Evolutionary conservation across 1,284 basidiomycete genomes (phyloP), one percentile per base, ranked within the genome.

Genomic region (Cryptococcus sp.): DNA sequence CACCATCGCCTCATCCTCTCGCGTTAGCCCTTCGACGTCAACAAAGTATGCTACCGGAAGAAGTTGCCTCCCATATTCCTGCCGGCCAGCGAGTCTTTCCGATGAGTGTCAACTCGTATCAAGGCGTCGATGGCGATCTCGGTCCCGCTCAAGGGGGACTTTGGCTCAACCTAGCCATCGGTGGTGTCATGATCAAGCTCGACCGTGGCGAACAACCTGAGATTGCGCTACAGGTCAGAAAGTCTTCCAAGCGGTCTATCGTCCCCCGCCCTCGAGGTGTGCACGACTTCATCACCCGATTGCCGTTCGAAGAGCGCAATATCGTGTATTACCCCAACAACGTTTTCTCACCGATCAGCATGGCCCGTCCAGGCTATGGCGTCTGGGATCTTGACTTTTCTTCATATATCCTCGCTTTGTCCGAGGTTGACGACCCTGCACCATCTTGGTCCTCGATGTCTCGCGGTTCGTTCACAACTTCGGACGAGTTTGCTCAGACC

Each of bases 301-400:
- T 63, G n/a, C 71, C 73, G 3, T 77, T 69, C 47, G 75, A 77
- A 61, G 72, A 77, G 54, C 66, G 75, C 25, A 72, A 65, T 48
- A 56, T 70, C 22, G 67, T 71, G 8, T 72, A 60, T 45, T 72
- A 60, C 55, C 62, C 71, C 7, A 65, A 70, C 48, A 66, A 64
- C 15, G 53, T 47, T 5, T 67, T 61, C 59, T 67, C 68, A 25
- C 70, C 68, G 19, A 68, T 77, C 25, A 64, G 59, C 10, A 75
- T 72, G 67, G 75, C 75, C 13, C 64, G 72, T 39, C 68, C 68
- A 11, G 75, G 71, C 11, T 72, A 70, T 49, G 75, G 68, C 3
- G 65, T 77, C 2, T 71, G 68, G 67, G 73, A 75, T 42, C 61
- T 77, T 46, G 73, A 77, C 46, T 77, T 67, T 52, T 68, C 69